A percentile compares a stretch with the other conserved stretches of the same genome.
These are phyloP conservation scores for Pseudogymnoascus sp. DNA, from an alignment of 2,329 filamentous ascomycete genomes.

Conservation along the genomic window DNA sequence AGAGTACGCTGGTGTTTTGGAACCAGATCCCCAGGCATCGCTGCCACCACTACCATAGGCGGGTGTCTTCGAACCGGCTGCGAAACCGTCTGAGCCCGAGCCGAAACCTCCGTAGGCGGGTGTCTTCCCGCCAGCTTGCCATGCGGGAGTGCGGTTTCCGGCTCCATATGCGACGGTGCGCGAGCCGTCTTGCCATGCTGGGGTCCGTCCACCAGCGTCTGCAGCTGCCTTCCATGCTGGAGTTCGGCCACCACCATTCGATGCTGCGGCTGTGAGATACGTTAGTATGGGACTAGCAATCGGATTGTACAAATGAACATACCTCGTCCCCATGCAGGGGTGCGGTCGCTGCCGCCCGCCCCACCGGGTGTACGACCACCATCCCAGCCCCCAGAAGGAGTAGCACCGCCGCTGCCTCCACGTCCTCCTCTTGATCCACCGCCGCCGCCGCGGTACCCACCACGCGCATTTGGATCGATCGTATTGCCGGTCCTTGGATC, in stretches of 20 bases:
- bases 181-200: slow-evolving; percentile 60
- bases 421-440: slow-evolving; percentile 37
- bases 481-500: slow-evolving; percentile 72
- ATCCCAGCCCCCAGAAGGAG: slow-evolving; percentile 49
- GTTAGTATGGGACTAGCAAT: slow-evolving; percentile 13
- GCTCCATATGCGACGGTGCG: slow-evolving; percentile 66
- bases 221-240: slow-evolving; percentile 53
- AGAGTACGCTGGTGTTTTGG: slow-evolving; percentile 59
- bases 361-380: slow-evolving; percentile 58
- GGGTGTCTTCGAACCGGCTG: slow-evolving; percentile 68
- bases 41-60: slow-evolving; percentile 56
- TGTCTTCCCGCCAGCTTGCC: slow-evolving; percentile 71
- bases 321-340: slow-evolving; percentile 71
- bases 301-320: slow-evolving; percentile 33
- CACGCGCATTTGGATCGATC: slow-evolving; percentile 59
- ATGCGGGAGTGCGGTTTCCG: slow-evolving; percentile 64
- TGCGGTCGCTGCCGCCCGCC: slow-evolving; percentile 52
- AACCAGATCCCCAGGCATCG: slow-evolving; percentile 45
- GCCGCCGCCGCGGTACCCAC: slow-evolving; percentile 36
- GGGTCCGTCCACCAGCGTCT: slow-evolving; percentile 49
- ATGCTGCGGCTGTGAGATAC: slow-evolving; percentile 42
- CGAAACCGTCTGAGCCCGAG: slow-evolving; percentile 46
- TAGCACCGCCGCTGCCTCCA: slow-evolving; percentile 40
- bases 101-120: slow-evolving; percentile 40
- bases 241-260: slow-evolving; percentile 47